Evolutionary conservation across 75 land plant genomes (phyloP).

Genomic region (Larix kaempferi): DNA sequence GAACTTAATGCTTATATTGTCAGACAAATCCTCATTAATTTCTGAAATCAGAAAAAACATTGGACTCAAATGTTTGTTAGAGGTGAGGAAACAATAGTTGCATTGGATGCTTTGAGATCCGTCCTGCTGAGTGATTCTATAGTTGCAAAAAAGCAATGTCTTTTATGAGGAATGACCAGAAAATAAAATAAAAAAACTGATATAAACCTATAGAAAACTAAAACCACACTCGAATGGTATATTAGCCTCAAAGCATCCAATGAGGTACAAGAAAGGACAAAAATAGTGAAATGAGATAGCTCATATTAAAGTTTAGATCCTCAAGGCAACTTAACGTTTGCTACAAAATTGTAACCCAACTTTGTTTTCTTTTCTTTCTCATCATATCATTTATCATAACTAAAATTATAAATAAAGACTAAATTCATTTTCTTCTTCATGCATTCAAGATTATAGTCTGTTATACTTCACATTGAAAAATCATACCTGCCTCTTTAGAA

Average conservation of each 20-base stretch:
- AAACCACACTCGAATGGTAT: too few relatives aligned
- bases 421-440: neutral
- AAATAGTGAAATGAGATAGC: too few relatives aligned
- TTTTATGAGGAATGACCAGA: neutral
- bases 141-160: neutral
- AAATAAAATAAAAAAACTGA: neutral
- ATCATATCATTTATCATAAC: neutral
- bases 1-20: too few relatives aligned
- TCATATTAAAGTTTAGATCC: neutral
- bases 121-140: too few relatives aligned
- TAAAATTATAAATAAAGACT: neutral
- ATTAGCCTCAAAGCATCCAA: too few relatives aligned
- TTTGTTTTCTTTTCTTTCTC: neutral
- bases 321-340: neutral
- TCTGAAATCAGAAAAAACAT: too few relatives aligned
- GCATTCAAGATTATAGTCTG: neutral
- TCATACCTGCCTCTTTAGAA: constrained; percentile 66
- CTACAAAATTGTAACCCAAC: neutral
- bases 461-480: neutral
- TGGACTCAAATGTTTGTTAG: too few relatives aligned
- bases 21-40: too few relatives aligned
- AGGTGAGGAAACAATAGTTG: too few relatives aligned
- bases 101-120: too few relatives aligned
- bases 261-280: too few relatives aligned
- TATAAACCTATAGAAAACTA: neutral